Base-by-base conservation (phyloP, 1,284 basidiomycete genomes). In the Malassezia psittaci region DNA sequence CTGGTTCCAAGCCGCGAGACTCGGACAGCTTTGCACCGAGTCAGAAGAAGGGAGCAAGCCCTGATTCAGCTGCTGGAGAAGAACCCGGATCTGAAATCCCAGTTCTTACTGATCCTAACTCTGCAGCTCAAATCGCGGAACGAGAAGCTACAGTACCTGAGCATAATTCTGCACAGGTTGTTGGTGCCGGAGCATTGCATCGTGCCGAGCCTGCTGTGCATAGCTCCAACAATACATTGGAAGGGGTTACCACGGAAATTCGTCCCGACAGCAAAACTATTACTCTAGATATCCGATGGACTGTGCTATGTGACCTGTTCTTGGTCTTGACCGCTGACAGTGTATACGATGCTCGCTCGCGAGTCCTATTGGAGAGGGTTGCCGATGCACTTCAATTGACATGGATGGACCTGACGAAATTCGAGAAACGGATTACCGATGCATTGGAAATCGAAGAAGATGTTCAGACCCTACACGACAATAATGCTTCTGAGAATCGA, bases 371-470 rank as follows among this genome's bases (percentile, higher is more conserved):
- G 40, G 70, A 72, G 59, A 57, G 60, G 29, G 62, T 74, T 8
- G 67, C 72, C 15, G 61, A 65, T 37, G 55, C 64, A 18, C 65
- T 74, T 37, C 65, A 63, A 1, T 65, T 74, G 24, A 65, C 64
- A 12, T 74, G 67, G 72, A 71, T 74, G 67, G 72, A 74, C 46
- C 66, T 74, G 35, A 71, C 69, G n/a, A 69, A 72, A 29, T 74
- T 74, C 51, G 72, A 74, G 44, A 74, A 71, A 60, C 61, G 72
- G 12, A 59, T 74, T 38, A 73, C 72, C 8, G 70, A 74, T 34
- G 65, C 70, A 5, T 59, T 74, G 29, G 70, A 69, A 57, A 72
- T 74, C 40, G 68, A 73, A 40, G 72, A 74, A 52, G 67, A 71
- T 18, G 66, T 72, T 15, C 61, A 64, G 37, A 62, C 48, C 38